Base-by-base conservation (phyloP, 495 filamentous ascomycete species). In the Hypoxylon cercidicola region DNA sequence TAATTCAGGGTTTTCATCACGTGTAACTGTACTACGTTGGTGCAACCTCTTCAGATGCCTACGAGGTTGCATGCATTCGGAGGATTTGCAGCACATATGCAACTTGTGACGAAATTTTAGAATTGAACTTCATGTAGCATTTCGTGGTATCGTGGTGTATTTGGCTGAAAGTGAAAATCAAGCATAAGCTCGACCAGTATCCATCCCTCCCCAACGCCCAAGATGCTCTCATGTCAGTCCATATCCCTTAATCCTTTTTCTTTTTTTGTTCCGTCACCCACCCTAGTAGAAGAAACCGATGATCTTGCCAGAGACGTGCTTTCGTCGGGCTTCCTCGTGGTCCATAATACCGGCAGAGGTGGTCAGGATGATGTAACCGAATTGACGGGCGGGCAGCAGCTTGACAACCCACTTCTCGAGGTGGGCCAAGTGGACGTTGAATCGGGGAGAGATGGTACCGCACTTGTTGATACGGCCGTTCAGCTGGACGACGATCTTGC, bases 341-440 rank as follows among this genome's bases (percentile, higher is more conserved):
- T 99, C 95, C 94, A 99, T 98, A 79, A 99, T 98, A 77, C 95
- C 96, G 58, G 95, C 92, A 55, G 92, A 96, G 81, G 95, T 99
- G 76, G 95, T 99, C 75, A 98, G 89, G 81, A 99, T 93, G 77
- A 99, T 92, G 85, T 90, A 97, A 72, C 95, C 95, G 87, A 99
- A 98, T 82, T 99, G 95, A 97, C 95, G 95, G 59, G 95, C 92
- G 61, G 95, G 95, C 41, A 98, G 86, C 67, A 99, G 91, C 89
- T 97, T 96, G 76, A 94, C 91, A 75, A 97, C 91, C 95, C 95
- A 99, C 84, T 97, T 97, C 89, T 96, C 95, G 77, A 99, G 87
- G 77, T 98, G 96, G 77, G 84, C 84, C 75, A 99, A 92, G 80
- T 93, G 93, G 79, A 99, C 89, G 86, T 97, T 97, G 90, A 97